These are phyloP conservation scores for Stemphylium vesicarium DNA, from an alignment of 2,329 filamentous ascomycete genomes.

Conservation along the genomic window DNA sequence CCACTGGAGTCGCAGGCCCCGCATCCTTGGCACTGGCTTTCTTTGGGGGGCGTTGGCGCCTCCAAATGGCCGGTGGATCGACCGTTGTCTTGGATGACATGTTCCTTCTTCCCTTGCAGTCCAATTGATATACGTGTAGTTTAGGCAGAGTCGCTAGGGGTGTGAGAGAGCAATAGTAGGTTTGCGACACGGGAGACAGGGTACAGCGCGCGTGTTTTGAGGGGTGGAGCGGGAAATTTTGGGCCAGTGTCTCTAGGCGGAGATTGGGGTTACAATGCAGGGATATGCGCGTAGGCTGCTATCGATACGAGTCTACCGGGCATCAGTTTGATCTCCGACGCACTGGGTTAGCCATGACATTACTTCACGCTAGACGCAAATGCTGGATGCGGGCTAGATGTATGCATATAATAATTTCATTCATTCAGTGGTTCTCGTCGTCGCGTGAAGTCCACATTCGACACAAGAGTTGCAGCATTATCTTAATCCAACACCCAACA, in stretches of 20 bases:
- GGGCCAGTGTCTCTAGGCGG: slow-evolving; percentile 17
- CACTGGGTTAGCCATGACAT: too few species aligned
- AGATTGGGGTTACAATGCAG: slow-evolving; percentile 14
- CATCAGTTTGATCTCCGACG: too few species aligned
- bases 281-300: slow-evolving; percentile 12
- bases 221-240: slow-evolving; percentile 23
- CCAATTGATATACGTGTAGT: slow-evolving; percentile 7
- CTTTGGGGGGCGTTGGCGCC: slow-evolving; percentile 44
- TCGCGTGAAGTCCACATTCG: neutral
- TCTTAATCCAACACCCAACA: neutral
- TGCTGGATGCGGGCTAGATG: neutral
- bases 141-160: neutral
- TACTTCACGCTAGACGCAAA: neutral
- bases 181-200: slow-evolving; percentile 20
- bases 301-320: slow-evolving; percentile 2
- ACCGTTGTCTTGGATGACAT: slow-evolving; percentile 21
- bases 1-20: slow-evolving; percentile 4
- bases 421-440: neutral
- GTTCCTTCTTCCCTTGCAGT: slow-evolving; percentile 2
- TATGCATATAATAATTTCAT: neutral
- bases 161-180: neutral
- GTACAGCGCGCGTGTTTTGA: slow-evolving; percentile 21
- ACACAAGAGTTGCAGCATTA: neutral
- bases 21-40: slow-evolving; percentile 36
- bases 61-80: slow-evolving; percentile 29